Base-by-base conservation (phyloP, 257 asterid species). In the Solanum lycopersicoides region DNA sequence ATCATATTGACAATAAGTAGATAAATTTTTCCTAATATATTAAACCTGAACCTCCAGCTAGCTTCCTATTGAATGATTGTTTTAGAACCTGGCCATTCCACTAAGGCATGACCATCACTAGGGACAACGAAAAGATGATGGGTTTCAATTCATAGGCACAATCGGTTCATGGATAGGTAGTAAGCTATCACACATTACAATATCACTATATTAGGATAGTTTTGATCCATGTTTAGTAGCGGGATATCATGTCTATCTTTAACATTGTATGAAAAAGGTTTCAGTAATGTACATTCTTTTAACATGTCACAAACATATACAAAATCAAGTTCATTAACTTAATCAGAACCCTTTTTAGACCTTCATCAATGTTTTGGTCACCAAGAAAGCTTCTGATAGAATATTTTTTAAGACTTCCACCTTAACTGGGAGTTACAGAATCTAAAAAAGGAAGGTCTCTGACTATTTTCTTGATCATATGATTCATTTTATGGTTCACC, bases 331-430 rank as follows among this genome's bases (percentile, higher is more conserved):
- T 20, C 28, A 59, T 39, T 5, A 37, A 37, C 7, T 37, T 7
- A 37, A 37, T 37, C 39, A 37, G 39, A 5, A 37, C 39, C 39
- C 39, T 37, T 7, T 37, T 37, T 37, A 37, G 7, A 37, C 39
- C 86, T 89, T 93, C 94, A 73, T 87, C 76, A 1, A 69, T 72
- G 76, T 93, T 76, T 44, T 91, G 9, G 63, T 88, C 80, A 86
- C 42, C 59, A 34, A 91, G 88, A 50, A 86, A 83, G 86, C 53
- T 89, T 63, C 83, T 91, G 25, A 45, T 75, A 60, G 92, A 91
- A 88, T 60, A 74, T 39, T 92, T 95, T 86, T 89, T 92, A n/a
- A 91, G 74, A 88, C 84, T 89, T 75, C 86, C 91, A 86, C 87
- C 83, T 86, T 90, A 89, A 86, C 63, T 87, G 83, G 94, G 39